Evolutionary conservation across 768 basidiomycete species (phyloP), one percentile per base, ranked within the genome.

Genomic region (Mycena olivaceomarginata): DNA sequence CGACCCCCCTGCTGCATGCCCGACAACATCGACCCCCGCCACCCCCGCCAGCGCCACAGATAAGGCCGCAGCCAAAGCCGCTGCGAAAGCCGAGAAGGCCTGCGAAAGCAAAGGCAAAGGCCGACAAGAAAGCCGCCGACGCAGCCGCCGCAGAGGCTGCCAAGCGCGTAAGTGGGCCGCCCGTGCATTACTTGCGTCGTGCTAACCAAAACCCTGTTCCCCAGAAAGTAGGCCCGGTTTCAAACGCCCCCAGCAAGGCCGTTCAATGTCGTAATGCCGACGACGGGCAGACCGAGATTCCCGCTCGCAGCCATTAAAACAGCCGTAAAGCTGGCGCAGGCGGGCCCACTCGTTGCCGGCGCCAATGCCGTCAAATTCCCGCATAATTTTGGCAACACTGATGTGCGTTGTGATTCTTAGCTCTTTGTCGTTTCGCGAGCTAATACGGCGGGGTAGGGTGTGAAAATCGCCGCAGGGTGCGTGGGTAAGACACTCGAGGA

Each of bases 301-400:
- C 77, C 77, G 37, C 31, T 72, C 46, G 51, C 46, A 4, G 31
- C 16, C 40, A 65, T 76, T 43, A 37, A 72, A 25, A 60, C 37
- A 0, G 77, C 77, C 8, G 62, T 78, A 11, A 4, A 20, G 18
- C 72, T 78, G 31, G 77, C 77, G 25, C 77, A 74, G 59, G 63
- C 62, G 5, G 72, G 72, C 8, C 77, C 77, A 3, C 68, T 78
- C 15, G 51, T 70, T 4, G 39, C 8, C 12, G 57, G 62, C 0
- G 64, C 68, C 12, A 77, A 76, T 59, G 31, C 67, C 8, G 67
- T 41, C 11, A 73, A 74, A 51, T 78, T 78, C 72, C 77, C 72
- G 41, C 77, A 78, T 31, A 37, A n/a, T 2, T 77, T 77, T 31
- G 56, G 53, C 60, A 77, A 77, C 62, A 48, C 59, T 31, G 77